These are phyloP conservation scores for Ganoderma multipileum DNA, from an alignment of 1,284 basidiomycete species.

Conservation along the genomic window DNA sequence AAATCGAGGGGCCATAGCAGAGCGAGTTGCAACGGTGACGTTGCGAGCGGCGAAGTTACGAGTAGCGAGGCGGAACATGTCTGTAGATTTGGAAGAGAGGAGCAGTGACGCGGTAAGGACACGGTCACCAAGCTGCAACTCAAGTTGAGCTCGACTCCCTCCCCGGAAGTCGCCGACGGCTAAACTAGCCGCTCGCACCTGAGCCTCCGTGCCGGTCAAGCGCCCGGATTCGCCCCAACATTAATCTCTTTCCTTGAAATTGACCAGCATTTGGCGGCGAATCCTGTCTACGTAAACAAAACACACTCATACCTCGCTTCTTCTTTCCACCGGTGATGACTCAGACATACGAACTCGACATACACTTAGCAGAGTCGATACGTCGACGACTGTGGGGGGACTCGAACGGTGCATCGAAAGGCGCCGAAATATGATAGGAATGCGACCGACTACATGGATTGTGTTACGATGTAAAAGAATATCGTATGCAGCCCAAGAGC, in stretches of 20 bases:
- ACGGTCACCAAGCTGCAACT: conserved; percentile 18
- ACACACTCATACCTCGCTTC: too few species aligned
- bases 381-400: too few species aligned
- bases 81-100: conserved; percentile 26
- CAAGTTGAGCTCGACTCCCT: conserved; percentile 25
- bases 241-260: neutral
- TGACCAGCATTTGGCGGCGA: neutral
- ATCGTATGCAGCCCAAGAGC: too few species aligned
- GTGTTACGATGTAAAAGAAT: too few species aligned
- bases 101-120: conserved; percentile 23
- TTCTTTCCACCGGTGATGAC: too few species aligned
- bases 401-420: too few species aligned
- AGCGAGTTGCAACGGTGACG: conserved; percentile 37
- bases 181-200: conserved; percentile 6
- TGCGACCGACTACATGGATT: too few species aligned
- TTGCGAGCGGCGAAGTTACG: conserved; percentile 39
- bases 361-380: too few species aligned
- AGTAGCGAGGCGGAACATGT: conserved; percentile 52
- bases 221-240: conserved; percentile 10
- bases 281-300: too few species aligned
- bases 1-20: conserved; percentile 25
- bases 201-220: neutral
- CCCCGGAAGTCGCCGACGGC: conserved; percentile 29
- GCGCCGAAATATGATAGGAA: too few species aligned
- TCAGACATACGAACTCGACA: too few species aligned